Evolutionary conservation across 768 basidiomycete genomes (phyloP), one percentile per base, ranked within the genome.

Genomic region (Kwoniella bestiolae): DNA sequence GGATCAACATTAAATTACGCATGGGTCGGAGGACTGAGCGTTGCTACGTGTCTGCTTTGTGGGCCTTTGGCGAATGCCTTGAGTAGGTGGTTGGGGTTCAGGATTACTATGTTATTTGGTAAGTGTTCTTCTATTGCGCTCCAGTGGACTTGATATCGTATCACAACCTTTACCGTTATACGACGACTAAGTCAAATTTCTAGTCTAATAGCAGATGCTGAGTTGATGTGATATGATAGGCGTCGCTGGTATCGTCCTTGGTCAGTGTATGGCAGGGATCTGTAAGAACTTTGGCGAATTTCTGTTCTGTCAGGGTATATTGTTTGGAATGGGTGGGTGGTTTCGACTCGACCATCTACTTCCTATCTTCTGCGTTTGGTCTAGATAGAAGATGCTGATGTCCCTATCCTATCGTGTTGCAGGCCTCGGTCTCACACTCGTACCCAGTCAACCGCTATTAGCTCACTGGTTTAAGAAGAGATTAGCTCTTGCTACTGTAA

Each of bases 391-490:
- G 12, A 21, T 56, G 28, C n/a, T 56, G 3, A 56, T 26, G 53
- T 6, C n/a, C n/a, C 12, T 34, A 32, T 34, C 16, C 9, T 51
- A 11, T 29, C 25, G n/a, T 26, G 25, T 9, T 53, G 52, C 14
- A 63, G 62, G 62, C 14, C 62, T 63, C 16, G 62, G 62, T 23
- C 35, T 63, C 55, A 68, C 59, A 5, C 47, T 73, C 12, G 55
- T 76, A 47, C 70, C 72, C 16, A 52, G 56, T 44, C 69, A 71
- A 44, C 74, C 74, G n/a, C 29, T 76, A 16, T 56, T 73, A 18
- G 72, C 74, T 6, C 74, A 76, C 57, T 76, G 74, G 74, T 76
- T 76, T 56, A 62, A 69, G 47, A 53, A 52, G 41, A 62, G 70
- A n/a, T 62, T 76, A 21, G 50, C 74, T 29, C 53, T 73, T 21